phyloP scores from a whole-genome alignment of 2,329 filamentous ascomycete species.

The Apiospora rasikravindrae region DNA sequence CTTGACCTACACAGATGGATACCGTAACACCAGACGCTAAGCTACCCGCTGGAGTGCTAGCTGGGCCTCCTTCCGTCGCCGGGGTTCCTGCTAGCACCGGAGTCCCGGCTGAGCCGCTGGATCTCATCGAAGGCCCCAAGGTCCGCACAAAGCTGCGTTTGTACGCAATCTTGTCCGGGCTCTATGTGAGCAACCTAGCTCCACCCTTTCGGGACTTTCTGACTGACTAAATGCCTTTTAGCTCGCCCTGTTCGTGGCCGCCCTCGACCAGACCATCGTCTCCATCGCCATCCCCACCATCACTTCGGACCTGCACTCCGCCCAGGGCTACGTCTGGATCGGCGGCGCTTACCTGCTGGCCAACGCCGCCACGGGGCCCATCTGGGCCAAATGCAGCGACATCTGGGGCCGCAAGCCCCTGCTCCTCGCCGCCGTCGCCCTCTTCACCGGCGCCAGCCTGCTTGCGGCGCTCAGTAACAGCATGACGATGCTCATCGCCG shows the following conservation, averaged over 20 bases:
- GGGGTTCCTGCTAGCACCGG: constrained; percentile 17
- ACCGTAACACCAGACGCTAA: neutral
- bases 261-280: constrained; percentile 69
- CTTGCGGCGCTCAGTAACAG: constrained; percentile 40
- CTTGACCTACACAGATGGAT: neutral
- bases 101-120: constrained; percentile 24
- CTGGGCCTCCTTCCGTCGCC: constrained; percentile 11
- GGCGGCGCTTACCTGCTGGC: constrained; percentile 73
- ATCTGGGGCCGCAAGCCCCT: constrained; percentile 26
- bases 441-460: constrained; percentile 27
- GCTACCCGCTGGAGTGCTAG: constrained; percentile 14
- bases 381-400: constrained; percentile 27
- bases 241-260: constrained; percentile 63
- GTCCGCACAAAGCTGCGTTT: constrained; percentile 33
- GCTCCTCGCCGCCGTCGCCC: constrained; percentile 25
- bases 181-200: constrained; percentile 29
- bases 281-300: constrained; percentile 65
- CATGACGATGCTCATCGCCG: constrained; percentile 48
- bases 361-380: constrained; percentile 64
- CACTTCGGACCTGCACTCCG: constrained; percentile 56
- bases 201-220: neutral
- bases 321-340: constrained; percentile 73
- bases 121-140: constrained; percentile 27
- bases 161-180: constrained; percentile 30
- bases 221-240: neutral